A percentile compares a stretch with the other conserved stretches of the same genome.
Evolutionary conservation across 805 yeast species (phyloP).

Genomic region (Dipodascus albidus): DNA sequence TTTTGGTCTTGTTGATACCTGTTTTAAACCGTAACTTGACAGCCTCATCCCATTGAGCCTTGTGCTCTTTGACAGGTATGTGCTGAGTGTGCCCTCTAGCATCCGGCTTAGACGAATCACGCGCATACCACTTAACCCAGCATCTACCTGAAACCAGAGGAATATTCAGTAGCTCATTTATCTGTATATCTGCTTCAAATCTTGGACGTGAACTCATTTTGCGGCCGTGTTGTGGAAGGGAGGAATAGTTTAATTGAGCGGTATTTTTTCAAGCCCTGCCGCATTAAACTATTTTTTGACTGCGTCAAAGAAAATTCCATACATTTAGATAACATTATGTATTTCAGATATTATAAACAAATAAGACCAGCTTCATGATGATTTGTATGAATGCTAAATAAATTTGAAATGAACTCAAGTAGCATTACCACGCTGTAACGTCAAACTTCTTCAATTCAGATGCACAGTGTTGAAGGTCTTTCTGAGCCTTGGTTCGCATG

Average conservation of each 20-base stretch:
- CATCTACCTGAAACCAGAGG: conserved; percentile 70
- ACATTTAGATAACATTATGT: no score
- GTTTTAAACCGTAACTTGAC: conserved; percentile 31
- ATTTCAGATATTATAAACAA: neutral
- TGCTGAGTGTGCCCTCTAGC: conserved; percentile 35
- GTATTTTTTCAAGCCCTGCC: neutral
- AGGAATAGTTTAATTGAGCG: neutral
- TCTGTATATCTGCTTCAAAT: conserved; percentile 46
- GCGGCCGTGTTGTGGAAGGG: neutral
- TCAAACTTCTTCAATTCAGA: conserved; percentile 58
- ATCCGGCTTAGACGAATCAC: conserved; percentile 38
- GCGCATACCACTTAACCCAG: conserved; percentile 49
- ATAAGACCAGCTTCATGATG: neutral
- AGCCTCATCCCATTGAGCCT: conserved; percentile 37
- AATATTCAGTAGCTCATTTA: conserved; percentile 68
- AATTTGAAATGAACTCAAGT: no score
- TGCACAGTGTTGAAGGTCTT: conserved; percentile 49
- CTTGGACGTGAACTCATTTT: conserved; percentile 30
- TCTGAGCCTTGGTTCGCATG: conserved; percentile 84
- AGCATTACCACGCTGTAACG: conserved; percentile 26
- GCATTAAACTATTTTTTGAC: no score
- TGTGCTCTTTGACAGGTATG: conserved; percentile 38
- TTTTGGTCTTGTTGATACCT: conserved; percentile 27
- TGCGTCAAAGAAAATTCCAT: no score
- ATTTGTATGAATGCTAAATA: neutral